Percentiles rank a stretch among this genome's conserved stretches.
phyloP scores from a whole-genome alignment of 2,329 filamentous ascomycete genomes.

The Aspergillus flavus region DNA sequence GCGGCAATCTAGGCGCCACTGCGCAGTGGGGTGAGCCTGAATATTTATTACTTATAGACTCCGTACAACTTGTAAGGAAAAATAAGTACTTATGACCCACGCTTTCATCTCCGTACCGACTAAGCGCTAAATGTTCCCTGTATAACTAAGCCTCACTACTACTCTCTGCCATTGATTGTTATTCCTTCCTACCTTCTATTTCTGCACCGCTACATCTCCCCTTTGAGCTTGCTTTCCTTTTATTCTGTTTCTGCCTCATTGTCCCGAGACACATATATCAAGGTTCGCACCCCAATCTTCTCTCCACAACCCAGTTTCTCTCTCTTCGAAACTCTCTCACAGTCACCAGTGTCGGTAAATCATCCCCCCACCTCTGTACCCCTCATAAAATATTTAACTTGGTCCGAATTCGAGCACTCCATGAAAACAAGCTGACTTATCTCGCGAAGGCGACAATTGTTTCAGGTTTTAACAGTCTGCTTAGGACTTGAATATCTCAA shows the following conservation, averaged over 20 bases:
- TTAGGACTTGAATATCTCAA: not conserved
- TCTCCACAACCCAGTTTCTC: not conserved
- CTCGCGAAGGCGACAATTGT: not conserved
- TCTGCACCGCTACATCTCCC: not conserved
- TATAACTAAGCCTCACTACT: constrained; percentile 4
- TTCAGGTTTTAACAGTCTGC: not conserved
- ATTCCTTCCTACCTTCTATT: not conserved
- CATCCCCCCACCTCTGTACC: not conserved
- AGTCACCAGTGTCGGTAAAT: not conserved
- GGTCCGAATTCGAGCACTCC: no score
- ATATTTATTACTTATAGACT: not conserved
- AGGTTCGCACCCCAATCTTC: not conserved
- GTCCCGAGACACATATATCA: not conserved
- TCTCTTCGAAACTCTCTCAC: not conserved
- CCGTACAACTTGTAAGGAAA: not conserved
- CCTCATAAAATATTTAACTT: not conserved
- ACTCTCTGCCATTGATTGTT: not conserved
- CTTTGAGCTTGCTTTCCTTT: not conserved
- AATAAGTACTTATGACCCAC: not conserved
- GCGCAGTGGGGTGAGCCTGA: not conserved
- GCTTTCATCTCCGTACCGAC: not conserved
- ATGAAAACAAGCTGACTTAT: not conserved
- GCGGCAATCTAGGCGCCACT: not conserved
- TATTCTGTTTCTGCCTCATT: not conserved
- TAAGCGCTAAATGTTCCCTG: not conserved